phyloP scores from a whole-genome alignment of 352 stramenopile genomes.

The Phytopythium ostracodes region DNA sequence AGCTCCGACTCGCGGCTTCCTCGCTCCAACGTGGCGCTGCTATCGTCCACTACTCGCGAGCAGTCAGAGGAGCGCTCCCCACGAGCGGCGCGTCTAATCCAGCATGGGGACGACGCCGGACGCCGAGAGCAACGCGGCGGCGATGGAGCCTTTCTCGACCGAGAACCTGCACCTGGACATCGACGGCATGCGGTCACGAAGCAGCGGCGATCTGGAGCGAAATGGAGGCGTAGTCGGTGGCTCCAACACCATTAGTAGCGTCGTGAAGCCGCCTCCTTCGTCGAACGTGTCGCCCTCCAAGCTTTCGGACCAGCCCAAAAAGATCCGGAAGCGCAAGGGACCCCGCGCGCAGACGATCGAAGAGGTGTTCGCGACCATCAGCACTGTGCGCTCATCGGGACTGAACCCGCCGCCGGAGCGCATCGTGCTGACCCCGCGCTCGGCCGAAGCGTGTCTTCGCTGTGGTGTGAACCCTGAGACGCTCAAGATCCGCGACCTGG shows the following conservation, averaged over 20 bases:
- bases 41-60: background rate
- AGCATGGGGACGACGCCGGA: background rate
- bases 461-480: constrained; percentile 91
- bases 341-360: constrained; percentile 63
- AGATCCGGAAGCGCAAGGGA: constrained; percentile 64
- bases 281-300: background rate
- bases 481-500: constrained; percentile 88
- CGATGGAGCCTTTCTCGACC: background rate
- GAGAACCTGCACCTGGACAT: constrained; percentile 25
- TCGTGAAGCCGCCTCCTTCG: background rate
- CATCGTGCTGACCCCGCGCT: constrained; percentile 86
- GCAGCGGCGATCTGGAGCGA: background rate
- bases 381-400: constrained; percentile 57
- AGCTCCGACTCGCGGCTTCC: no score
- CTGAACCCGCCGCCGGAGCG: constrained; percentile 66
- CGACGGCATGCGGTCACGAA: constrained; percentile 11
- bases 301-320: constrained; percentile 12
- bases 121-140: background rate
- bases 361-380: constrained; percentile 75
- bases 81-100: background rate
- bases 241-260: background rate
- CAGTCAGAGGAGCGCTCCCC: background rate
- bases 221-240: background rate
- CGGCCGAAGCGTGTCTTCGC: constrained; percentile 86
- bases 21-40: no score